Evolutionary conservation across 2,329 filamentous ascomycete genomes (phyloP).

Genomic region (Claviceps pusilla): DNA sequence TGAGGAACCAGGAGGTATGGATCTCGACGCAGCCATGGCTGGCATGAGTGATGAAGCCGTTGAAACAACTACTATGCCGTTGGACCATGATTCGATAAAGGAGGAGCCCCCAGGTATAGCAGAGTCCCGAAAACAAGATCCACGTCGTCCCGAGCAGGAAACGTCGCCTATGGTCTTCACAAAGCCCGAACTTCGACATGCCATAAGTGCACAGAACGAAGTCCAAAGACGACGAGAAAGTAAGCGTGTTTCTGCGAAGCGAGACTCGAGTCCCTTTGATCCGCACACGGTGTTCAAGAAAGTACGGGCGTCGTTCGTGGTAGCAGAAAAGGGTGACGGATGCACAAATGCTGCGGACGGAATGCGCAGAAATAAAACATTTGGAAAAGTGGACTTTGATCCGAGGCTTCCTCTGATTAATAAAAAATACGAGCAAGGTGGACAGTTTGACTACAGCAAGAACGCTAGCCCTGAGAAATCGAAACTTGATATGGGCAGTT

Average conservation of each 20-base stretch:
- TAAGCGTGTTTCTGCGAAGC: constrained; percentile 25
- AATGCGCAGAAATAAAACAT: constrained; percentile 30
- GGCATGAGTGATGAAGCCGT: constrained; percentile 6
- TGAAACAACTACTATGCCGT: neutral
- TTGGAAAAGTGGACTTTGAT: constrained; percentile 40
- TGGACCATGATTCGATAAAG: constrained; percentile 5
- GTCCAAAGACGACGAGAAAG: constrained; percentile 19
- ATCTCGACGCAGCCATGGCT: constrained; percentile 20
- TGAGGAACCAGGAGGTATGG: constrained; percentile 34
- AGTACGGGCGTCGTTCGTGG: constrained; percentile 31
- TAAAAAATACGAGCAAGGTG: constrained; percentile 43
- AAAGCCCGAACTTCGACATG: constrained; percentile 45
- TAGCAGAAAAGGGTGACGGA: constrained; percentile 9
- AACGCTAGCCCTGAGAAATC: constrained; percentile 16
- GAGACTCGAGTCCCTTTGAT: constrained; percentile 42
- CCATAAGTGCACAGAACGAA: constrained; percentile 36
- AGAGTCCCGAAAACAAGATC: constrained; percentile 7
- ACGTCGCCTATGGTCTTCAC: constrained; percentile 28
- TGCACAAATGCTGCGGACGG: constrained; percentile 10
- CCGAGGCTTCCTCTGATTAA: constrained; percentile 37
- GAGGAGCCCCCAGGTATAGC: constrained; percentile 7
- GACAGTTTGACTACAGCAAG: constrained; percentile 33
- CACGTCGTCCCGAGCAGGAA: constrained; percentile 12
- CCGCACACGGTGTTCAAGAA: constrained; percentile 44
- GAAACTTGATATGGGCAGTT: constrained; percentile 17